Conservation (phyloP, 2,329 filamentous ascomycete species). For the Myriosclerotinia scirpicola region DNA sequence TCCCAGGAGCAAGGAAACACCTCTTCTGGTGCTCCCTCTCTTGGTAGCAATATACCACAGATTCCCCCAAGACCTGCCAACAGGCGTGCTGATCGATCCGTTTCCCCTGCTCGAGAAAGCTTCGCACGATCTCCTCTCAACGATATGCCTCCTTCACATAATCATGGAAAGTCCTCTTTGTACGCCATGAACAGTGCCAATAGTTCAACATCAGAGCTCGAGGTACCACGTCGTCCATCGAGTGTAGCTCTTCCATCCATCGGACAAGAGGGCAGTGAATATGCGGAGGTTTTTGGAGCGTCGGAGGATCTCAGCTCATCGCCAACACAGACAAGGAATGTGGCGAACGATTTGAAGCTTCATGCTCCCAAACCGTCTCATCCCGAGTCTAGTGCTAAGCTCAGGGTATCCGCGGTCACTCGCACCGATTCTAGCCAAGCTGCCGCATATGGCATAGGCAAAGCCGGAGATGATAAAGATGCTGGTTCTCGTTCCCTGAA, state of each 20-base stretch:
- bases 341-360: conserved; percentile 79
- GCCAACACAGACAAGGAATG: conserved; percentile 72
- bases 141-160: conserved; percentile 56
- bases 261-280: conserved; percentile 88
- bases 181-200: conserved; percentile 42
- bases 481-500: conserved; percentile 55
- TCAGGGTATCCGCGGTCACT: conserved; percentile 79
- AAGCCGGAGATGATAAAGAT: conserved; percentile 55
- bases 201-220: conserved; percentile 45
- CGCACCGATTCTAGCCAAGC: conserved; percentile 88
- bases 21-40: conserved; percentile 40
- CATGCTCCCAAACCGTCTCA: conserved; percentile 88
- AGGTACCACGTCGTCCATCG: conserved; percentile 57
- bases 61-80: conserved; percentile 74
- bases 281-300: conserved; percentile 60
- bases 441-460: conserved; percentile 80
- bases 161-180: conserved; percentile 41
- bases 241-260: conserved; percentile 81
- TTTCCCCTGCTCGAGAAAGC: conserved; percentile 73
- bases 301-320: conserved; percentile 51
- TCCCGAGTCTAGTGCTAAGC: conserved; percentile 76
- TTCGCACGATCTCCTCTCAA: conserved; percentile 87
- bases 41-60: conserved; percentile 57
- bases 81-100: conserved; percentile 68
- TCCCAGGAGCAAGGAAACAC: conserved; percentile 46